Evolutionary conservation across 441 rosid genomes (phyloP), one percentile per base, ranked within the genome.

Genomic region (Hypseocharis bilobata): DNA sequence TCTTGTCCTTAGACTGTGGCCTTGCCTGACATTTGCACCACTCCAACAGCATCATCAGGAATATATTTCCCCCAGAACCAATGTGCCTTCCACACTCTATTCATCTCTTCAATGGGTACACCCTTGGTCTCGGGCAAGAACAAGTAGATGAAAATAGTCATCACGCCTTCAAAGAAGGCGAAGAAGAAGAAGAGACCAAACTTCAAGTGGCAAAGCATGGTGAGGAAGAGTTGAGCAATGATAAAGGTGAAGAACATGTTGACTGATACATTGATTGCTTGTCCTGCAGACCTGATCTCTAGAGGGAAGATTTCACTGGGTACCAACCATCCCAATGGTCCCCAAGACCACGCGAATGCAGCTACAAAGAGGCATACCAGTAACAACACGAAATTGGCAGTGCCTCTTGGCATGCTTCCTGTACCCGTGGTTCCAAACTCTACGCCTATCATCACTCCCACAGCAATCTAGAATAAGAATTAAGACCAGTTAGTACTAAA

Each of bases 311-410:
- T 91, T 77, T 91, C 98, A 64, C 96, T 87, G 0, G 98, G 96
- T 0, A 89, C 96, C 36, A 89, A 56, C 96, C 96, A 91, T 2
- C 95, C 96, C 0, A 91, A 84, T 1, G 98, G 96, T 1, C 96
- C 96, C 98, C 96, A 91, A 0, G 98, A 92, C 95, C 96, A 87
- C 2, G 96, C 95, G 20, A 92, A 92, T 3, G 88, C 98, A 0
- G 95, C 68, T 0, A 89, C 92, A 55, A 87, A 87, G 30, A 84
- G 72, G 79, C 96, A 92, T 30, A 89, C 86, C 82, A 92, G 88
- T 13, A 89, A 76, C 63, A 92, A 95, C 65, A 92, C 96, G 2
- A 85, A 81, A 7, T 81, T 64, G 0, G 92, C 88, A 60, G 89
- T 89, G 91, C 95, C 84, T 64, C 81, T 80, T 0, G 98, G 91